phyloP scores from a whole-genome alignment of 2,329 filamentous ascomycete genomes.

The Graphilbum ipis-grandicollis region DNA sequence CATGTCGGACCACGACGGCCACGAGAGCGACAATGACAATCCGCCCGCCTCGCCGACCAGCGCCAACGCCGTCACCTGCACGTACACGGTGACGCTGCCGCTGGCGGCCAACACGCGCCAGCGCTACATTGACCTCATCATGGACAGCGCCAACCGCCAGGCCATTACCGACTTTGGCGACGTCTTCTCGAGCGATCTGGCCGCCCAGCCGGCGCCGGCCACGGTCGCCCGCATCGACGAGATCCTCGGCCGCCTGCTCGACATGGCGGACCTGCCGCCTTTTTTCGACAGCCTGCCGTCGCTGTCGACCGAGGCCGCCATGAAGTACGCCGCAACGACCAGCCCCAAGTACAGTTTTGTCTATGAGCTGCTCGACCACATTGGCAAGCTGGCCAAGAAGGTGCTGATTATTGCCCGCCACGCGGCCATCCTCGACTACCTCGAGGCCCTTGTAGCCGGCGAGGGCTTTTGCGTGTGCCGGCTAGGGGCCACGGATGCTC shows the following conservation, averaged over 20 bases:
- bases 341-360: slow-evolving; percentile 45
- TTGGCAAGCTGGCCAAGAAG: slow-evolving; percentile 22
- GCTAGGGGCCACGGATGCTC: too few species aligned
- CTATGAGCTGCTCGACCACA: slow-evolving; percentile 30
- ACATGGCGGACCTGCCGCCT: slow-evolving; percentile 40
- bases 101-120: slow-evolving; percentile 34
- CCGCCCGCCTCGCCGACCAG: background rate
- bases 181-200: slow-evolving; percentile 22
- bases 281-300: slow-evolving; percentile 27
- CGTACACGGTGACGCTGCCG: slow-evolving; percentile 38
- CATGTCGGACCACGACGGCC: background rate
- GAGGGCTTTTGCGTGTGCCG: slow-evolving; percentile 17
- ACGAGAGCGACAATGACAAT: background rate
- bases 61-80: slow-evolving; percentile 11
- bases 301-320: slow-evolving; percentile 23
- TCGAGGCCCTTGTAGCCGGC: slow-evolving; percentile 29
- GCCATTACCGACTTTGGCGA: slow-evolving; percentile 27
- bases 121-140: slow-evolving; percentile 32
- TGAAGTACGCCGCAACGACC: slow-evolving; percentile 35
- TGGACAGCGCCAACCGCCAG: slow-evolving; percentile 21
- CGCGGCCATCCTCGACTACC: slow-evolving; percentile 29
- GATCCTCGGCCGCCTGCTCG: slow-evolving; percentile 31
- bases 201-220: slow-evolving; percentile 19
- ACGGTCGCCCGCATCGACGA: slow-evolving; percentile 29
- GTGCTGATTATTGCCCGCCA: slow-evolving; percentile 36